Conservation (phyloP, 176 grass and related monocot species). For the Triticum dicoccoides region DNA sequence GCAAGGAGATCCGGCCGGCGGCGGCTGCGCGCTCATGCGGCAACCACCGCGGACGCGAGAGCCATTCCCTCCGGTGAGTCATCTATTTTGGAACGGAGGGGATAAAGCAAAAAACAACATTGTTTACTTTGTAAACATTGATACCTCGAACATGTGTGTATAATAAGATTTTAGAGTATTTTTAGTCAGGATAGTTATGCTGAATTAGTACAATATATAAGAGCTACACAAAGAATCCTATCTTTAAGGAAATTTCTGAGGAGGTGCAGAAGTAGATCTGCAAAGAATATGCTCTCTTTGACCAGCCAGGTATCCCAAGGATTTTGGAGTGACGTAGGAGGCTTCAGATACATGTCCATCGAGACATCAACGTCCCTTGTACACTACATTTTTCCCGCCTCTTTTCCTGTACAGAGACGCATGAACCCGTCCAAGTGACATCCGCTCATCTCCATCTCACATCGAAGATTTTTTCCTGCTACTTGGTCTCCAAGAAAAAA, state of each 20-base stretch:
- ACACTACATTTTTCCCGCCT: neutral
- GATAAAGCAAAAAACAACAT: too few relatives aligned
- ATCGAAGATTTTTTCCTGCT: neutral
- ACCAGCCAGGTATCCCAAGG: neutral
- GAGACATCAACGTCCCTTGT: neutral
- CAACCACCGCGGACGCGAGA: too few relatives aligned
- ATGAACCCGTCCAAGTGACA: neutral
- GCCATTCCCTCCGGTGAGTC: too few relatives aligned
- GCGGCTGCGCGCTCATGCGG: too few relatives aligned
- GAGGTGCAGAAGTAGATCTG: neutral
- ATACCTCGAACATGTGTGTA: too few relatives aligned
- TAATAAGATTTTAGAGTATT: neutral
- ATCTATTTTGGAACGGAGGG: too few relatives aligned
- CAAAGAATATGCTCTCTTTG: neutral
- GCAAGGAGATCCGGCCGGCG: too few relatives aligned
- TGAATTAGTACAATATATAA: neutral
- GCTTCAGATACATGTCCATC: neutral
- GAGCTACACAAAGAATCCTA: neutral
- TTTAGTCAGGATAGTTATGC: neutral
- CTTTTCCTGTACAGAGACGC: neutral
- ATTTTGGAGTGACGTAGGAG: neutral
- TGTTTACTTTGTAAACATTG: too few relatives aligned
- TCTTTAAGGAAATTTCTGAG: neutral
- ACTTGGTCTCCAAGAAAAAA: neutral
- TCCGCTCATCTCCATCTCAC: neutral